These are phyloP conservation scores for Epichloe typhina DNA, from an alignment of 2,329 filamentous ascomycete genomes.

Conservation along the genomic window DNA sequence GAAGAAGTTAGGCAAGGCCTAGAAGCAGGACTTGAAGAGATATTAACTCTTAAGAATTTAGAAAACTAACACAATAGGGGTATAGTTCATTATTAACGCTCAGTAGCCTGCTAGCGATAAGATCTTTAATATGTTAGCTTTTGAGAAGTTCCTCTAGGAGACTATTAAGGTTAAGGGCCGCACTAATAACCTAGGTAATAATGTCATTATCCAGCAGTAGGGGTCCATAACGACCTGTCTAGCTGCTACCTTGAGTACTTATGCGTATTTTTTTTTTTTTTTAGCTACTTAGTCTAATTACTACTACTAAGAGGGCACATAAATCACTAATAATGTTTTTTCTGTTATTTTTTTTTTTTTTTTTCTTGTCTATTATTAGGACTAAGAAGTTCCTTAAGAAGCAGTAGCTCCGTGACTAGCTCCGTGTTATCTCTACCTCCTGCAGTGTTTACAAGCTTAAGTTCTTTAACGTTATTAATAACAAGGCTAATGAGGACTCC, in stretches of 20 bases:
- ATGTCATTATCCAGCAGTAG: conserved; percentile 76
- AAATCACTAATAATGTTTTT: neutral
- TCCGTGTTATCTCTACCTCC: conserved; percentile 94
- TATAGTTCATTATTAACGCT: conserved; percentile 96
- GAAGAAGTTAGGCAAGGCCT: conserved; percentile 56
- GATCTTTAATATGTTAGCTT: conserved; percentile 98
- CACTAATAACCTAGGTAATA: conserved; percentile 94
- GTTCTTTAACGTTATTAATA: conserved; percentile 99
- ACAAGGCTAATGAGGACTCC: too few relatives aligned
- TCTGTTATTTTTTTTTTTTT: neutral
- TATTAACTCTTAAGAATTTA: too few relatives aligned
- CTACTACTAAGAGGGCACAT: neutral
- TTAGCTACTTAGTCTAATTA: too few relatives aligned
- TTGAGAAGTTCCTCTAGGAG: conserved; percentile 99
- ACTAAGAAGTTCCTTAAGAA: conserved; percentile 99
- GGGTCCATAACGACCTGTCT: conserved; percentile 96
- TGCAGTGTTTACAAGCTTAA: conserved; percentile 99
- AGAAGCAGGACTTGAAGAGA: conserved; percentile 42
- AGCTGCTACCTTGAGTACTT: conserved; percentile 99
- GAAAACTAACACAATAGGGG: neutral
- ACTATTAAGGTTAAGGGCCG: conserved; percentile 99
- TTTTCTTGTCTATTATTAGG: conserved; percentile 35
- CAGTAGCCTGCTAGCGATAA: conserved; percentile 97
- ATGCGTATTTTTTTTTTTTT: conserved; percentile 57
- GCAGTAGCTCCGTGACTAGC: conserved; percentile 99